phyloP scores from a whole-genome alignment of 2,329 filamentous ascomycete genomes.

The Fusarium ramigenum region DNA sequence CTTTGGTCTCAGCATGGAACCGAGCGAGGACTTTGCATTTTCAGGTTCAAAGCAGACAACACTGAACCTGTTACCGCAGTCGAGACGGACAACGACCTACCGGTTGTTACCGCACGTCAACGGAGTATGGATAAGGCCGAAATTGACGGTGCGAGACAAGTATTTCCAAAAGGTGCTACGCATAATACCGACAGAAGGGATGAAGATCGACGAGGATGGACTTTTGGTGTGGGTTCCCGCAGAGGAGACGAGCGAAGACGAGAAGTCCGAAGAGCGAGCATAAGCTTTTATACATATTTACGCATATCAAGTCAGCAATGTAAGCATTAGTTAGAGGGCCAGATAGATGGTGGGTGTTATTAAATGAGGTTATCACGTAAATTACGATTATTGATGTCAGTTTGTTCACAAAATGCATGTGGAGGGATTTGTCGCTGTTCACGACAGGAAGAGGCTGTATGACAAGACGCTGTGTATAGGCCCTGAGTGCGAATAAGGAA shows the following conservation, averaged over 20 bases:
- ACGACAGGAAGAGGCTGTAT: background rate
- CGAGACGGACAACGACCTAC: slow-evolving; percentile 77
- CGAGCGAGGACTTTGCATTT: slow-evolving; percentile 91
- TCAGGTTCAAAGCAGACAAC: slow-evolving; percentile 85
- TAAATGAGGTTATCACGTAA: slow-evolving; percentile 26
- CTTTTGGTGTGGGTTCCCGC: slow-evolving; percentile 68
- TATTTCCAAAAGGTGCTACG: slow-evolving; percentile 93
- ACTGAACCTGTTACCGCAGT: slow-evolving; percentile 84
- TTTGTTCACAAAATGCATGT: background rate
- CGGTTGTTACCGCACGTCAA: slow-evolving; percentile 73
- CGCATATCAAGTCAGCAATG: background rate
- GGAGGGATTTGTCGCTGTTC: background rate
- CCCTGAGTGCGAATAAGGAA: background rate
- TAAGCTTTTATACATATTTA: background rate
- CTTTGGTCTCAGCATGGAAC: slow-evolving; percentile 92
- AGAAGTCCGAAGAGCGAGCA: slow-evolving; percentile 7
- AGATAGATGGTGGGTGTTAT: slow-evolving; percentile 12
- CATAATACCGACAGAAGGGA: slow-evolving; percentile 80
- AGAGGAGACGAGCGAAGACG: slow-evolving; percentile 36
- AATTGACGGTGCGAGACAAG: slow-evolving; percentile 82
- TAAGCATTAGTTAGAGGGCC: slow-evolving; percentile 1
- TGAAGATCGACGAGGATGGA: slow-evolving; percentile 71
- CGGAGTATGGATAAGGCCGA: slow-evolving; percentile 76
- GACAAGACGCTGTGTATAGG: slow-evolving; percentile 2
- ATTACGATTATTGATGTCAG: background rate